Evolutionary conservation across 768 basidiomycete species (phyloP).

Genomic region (Boletales sp.): DNA sequence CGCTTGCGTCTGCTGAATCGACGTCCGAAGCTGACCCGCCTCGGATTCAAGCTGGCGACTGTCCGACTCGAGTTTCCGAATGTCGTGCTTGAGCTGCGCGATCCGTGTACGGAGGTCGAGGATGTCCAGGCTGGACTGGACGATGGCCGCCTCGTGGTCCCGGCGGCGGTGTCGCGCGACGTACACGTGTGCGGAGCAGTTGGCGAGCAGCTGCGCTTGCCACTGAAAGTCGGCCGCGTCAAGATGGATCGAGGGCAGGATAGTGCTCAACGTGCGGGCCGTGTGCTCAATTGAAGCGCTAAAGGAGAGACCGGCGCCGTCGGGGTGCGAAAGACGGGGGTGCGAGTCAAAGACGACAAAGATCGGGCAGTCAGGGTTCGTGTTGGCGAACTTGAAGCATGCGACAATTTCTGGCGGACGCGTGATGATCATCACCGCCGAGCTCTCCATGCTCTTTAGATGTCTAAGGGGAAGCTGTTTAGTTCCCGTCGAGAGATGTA

Average conservation of each 20-base stretch:
- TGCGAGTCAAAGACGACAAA: slow-evolving; percentile 70
- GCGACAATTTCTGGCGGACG: slow-evolving; percentile 69
- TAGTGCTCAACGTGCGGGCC: slow-evolving; percentile 41
- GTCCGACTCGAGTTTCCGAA: slow-evolving; percentile 21
- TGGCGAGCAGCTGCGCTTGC: slow-evolving; percentile 60
- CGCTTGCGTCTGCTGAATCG: slow-evolving; percentile 13
- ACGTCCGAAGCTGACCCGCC: slow-evolving; percentile 10
- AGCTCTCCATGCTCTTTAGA: slow-evolving; percentile 17
- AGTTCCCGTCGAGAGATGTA: background rate
- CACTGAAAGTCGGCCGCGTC: slow-evolving; percentile 47
- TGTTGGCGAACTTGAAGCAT: slow-evolving; percentile 37
- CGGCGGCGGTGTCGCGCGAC: slow-evolving; percentile 28
- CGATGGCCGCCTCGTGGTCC: slow-evolving; percentile 32
- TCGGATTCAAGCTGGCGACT: slow-evolving; percentile 28
- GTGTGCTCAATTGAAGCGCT: slow-evolving; percentile 43
- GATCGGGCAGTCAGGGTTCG: slow-evolving; percentile 16
- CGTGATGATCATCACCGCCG: slow-evolving; percentile 51
- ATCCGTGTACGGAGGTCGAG: slow-evolving; percentile 42
- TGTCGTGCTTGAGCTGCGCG: slow-evolving; percentile 34
- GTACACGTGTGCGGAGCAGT: slow-evolving; percentile 59
- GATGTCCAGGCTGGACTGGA: slow-evolving; percentile 49
- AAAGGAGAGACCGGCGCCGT: slow-evolving; percentile 58
- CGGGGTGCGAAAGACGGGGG: slow-evolving; percentile 53
- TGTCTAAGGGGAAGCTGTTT: slow-evolving; percentile 13
- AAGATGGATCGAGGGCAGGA: slow-evolving; percentile 44